phyloP scores from a whole-genome alignment of 1,284 basidiomycete species.

The Fomitopsis betulina region DNA sequence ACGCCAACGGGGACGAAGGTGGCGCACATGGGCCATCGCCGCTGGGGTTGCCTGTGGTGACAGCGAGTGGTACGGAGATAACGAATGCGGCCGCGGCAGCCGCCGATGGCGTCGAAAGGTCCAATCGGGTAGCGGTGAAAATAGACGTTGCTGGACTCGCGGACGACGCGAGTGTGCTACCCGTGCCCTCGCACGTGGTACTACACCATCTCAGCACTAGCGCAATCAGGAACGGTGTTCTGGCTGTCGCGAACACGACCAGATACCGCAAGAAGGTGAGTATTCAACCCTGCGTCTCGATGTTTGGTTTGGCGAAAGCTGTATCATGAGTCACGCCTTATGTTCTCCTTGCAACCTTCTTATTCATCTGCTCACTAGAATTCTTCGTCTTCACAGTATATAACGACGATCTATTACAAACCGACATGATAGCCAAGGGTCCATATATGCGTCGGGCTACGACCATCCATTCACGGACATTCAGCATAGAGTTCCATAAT shows the following conservation, averaged over 20 bases:
- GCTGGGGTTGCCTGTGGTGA: conserved; percentile 34
- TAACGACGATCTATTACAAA: conserved; percentile 66
- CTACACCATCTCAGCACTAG: conserved; percentile 95
- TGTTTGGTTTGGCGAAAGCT: neutral
- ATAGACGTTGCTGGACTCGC: conserved; percentile 47
- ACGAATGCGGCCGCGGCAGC: conserved; percentile 15
- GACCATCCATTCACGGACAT: neutral
- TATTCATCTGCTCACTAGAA: neutral
- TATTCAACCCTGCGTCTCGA: neutral
- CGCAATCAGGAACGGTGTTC: conserved; percentile 90
- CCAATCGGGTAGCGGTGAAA: conserved; percentile 11
- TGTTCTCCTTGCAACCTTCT: neutral
- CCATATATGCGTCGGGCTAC: neutral
- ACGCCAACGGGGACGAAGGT: conserved; percentile 1
- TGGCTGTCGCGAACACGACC: conserved; percentile 92
- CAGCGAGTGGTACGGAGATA: conserved; percentile 40
- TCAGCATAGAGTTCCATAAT: conserved; percentile 1
- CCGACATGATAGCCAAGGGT: conserved; percentile 36
- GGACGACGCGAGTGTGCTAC: conserved; percentile 91
- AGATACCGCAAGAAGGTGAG: conserved; percentile 89
- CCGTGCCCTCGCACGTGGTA: conserved; percentile 93
- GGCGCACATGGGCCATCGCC: conserved; percentile 12
- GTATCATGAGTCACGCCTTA: neutral
- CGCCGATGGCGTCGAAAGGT: conserved; percentile 9
- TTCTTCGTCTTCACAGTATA: conserved; percentile 38